Percentiles rank a stretch among this genome's conserved stretches.
These are phyloP conservation scores for Globisporangium iwayamae DNA, from an alignment of 352 stramenopile genomes.

Conservation along the genomic window DNA sequence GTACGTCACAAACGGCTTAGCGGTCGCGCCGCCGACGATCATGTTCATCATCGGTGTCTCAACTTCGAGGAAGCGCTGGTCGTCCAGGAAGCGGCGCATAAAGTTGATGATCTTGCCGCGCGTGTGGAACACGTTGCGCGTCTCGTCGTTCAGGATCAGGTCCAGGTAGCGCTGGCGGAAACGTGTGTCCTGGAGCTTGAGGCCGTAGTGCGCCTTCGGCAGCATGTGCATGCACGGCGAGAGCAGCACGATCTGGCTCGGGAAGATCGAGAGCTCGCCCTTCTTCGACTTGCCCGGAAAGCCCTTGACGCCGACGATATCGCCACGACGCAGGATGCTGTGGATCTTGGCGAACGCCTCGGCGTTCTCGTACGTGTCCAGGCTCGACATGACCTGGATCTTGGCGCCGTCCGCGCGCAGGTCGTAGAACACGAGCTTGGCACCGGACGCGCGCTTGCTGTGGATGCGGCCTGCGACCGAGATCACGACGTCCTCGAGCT, in stretches of 20 bases:
- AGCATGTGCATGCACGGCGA: constrained; percentile 87
- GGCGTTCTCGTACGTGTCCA: constrained; percentile 56
- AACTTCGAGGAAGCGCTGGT: constrained; percentile 95
- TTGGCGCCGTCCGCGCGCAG: constrained; percentile 92
- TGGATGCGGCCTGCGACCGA: constrained; percentile 95
- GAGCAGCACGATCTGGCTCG: constrained; percentile 67
- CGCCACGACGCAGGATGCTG: constrained; percentile 90
- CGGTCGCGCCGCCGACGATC: constrained; percentile 93
- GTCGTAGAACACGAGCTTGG: constrained; percentile 98
- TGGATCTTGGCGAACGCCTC: constrained; percentile 83
- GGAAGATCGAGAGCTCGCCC: constrained; percentile 97
- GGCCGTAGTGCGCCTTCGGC: constrained; percentile 67
- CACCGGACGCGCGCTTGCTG: constrained; percentile 93
- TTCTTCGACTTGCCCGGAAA: constrained; percentile 97
- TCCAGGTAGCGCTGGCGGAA: constrained; percentile 95
- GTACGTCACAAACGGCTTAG: constrained; percentile 98
- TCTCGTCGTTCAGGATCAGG: constrained; percentile 95
- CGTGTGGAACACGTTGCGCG: constrained; percentile 92
- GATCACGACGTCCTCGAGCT: constrained; percentile 77
- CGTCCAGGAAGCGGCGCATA: constrained; percentile 92
- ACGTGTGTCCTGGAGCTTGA: constrained; percentile 72
- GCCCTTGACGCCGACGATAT: constrained; percentile 96
- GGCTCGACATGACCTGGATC: constrained; percentile 96
- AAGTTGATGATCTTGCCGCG: constrained; percentile 93
- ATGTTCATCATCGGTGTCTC: constrained; percentile 98